Percentiles rank a stretch among this genome's conserved stretches.
phyloP scores from a whole-genome alignment of 2,329 filamentous ascomycete genomes.

The Phaeosphaeriaceae sp. region DNA sequence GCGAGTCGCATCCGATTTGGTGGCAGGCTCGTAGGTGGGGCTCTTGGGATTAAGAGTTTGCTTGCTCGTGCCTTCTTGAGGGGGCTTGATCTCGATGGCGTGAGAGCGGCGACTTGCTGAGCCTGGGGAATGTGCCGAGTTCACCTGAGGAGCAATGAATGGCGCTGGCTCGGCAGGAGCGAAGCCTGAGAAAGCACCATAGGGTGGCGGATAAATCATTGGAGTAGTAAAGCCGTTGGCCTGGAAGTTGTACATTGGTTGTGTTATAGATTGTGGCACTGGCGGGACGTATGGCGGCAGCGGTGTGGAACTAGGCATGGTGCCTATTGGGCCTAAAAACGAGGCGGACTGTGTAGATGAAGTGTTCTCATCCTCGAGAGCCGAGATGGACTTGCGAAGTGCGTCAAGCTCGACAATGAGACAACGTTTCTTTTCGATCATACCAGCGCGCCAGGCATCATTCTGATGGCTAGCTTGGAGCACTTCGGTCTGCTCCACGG shows the following conservation, averaged over 20 bases:
- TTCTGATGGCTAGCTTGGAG: conserved; percentile 41
- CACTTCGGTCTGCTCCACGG: conserved; percentile 46
- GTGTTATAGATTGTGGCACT: conserved; percentile 33
- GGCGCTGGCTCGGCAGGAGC: conserved; percentile 26
- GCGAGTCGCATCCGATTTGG: conserved; percentile 18
- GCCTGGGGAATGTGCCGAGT: conserved; percentile 34
- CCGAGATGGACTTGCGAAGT: conserved; percentile 43
- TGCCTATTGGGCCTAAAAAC: conserved; percentile 15
- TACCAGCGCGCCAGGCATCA: conserved; percentile 40
- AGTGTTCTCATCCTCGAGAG: conserved; percentile 28
- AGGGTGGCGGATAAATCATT: conserved; percentile 36
- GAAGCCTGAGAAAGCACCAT: conserved; percentile 24
- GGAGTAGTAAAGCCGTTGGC: conserved; percentile 28
- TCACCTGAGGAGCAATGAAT: conserved; percentile 25
- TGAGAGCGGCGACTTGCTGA: conserved; percentile 48
- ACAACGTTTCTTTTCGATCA: conserved; percentile 46
- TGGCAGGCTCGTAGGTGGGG: conserved; percentile 48
- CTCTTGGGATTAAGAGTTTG: conserved; percentile 48
- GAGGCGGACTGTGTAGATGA: conserved; percentile 11
- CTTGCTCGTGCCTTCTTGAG: conserved; percentile 36
- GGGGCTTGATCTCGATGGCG: conserved; percentile 51
- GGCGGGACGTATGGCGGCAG: conserved; percentile 29
- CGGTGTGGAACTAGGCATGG: conserved; percentile 8
- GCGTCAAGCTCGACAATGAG: conserved; percentile 46
- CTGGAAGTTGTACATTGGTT: conserved; percentile 32